Evolutionary conservation across 495 filamentous ascomycete species (phyloP).

Genomic region (Daldinia bambusicola): DNA sequence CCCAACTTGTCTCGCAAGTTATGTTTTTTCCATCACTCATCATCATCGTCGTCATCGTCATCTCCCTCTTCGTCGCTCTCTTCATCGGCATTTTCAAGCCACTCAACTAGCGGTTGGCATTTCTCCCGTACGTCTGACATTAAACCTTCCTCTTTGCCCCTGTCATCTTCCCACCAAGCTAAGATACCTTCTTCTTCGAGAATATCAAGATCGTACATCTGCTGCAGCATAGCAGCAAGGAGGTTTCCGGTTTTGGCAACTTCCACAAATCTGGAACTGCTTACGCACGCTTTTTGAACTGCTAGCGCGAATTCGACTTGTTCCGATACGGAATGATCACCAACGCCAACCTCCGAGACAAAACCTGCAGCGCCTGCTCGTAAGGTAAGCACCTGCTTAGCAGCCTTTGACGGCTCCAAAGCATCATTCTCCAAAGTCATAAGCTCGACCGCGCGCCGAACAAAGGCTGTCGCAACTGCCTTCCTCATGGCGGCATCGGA

Average conservation of each 20-base stretch:
- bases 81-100: slow-evolving; percentile 82
- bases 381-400: slow-evolving; percentile 64
- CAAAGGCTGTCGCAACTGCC: slow-evolving; percentile 85
- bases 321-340: slow-evolving; percentile 58
- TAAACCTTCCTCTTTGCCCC: slow-evolving; percentile 68
- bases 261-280: slow-evolving; percentile 63
- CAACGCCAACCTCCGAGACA: slow-evolving; percentile 62
- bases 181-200: slow-evolving; percentile 89
- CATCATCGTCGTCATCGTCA: slow-evolving; percentile 50
- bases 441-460: slow-evolving; percentile 80
- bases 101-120: slow-evolving; percentile 83
- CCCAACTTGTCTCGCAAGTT: background rate
- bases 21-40: slow-evolving; percentile 25
- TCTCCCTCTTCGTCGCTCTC: slow-evolving; percentile 76
- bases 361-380: slow-evolving; percentile 61
- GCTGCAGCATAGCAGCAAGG: slow-evolving; percentile 78
- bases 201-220: slow-evolving; percentile 84
- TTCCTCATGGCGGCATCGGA: slow-evolving; percentile 87
- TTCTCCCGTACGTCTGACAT: slow-evolving; percentile 76
- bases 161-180: slow-evolving; percentile 85
- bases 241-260: slow-evolving; percentile 65
- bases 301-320: slow-evolving; percentile 87
- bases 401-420: slow-evolving; percentile 70
- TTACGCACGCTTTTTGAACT: slow-evolving; percentile 79
- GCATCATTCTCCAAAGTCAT: slow-evolving; percentile 64